Conservation (phyloP, 2,329 filamentous ascomycete genomes). For the Erysiphe pulchra region DNA sequence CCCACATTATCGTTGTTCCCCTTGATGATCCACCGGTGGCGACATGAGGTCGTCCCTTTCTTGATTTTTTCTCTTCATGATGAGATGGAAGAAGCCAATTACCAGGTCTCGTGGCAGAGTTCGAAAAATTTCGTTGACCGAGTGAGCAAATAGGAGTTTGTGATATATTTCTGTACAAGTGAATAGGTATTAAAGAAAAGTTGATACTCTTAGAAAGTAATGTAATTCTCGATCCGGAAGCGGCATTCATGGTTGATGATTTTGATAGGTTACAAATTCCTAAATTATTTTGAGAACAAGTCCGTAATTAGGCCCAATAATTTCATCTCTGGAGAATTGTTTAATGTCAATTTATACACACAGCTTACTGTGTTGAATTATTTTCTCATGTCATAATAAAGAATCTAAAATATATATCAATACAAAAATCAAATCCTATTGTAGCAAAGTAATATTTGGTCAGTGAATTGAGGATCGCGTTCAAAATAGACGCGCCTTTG, state of each 20-base stretch:
- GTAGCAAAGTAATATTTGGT: neutral
- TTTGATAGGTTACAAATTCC: neutral
- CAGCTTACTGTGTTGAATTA: no score
- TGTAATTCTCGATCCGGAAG: neutral
- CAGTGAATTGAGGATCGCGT: no score
- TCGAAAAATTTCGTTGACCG: constrained; percentile 41
- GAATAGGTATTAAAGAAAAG: neutral
- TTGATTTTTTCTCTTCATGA: constrained; percentile 64
- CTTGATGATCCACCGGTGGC: constrained; percentile 74
- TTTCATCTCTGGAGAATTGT: no score
- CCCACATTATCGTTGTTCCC: constrained; percentile 89
- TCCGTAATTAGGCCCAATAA: no score
- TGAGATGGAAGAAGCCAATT: constrained; percentile 67
- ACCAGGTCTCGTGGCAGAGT: constrained; percentile 29
- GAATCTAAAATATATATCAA: neutral
- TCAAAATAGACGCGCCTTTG: neutral
- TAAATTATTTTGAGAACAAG: no score
- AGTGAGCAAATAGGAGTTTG: constrained; percentile 11
- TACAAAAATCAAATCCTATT: neutral
- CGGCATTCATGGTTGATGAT: neutral
- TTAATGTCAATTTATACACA: no score
- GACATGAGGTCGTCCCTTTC: constrained; percentile 68
- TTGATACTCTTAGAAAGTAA: neutral
- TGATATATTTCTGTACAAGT: neutral
- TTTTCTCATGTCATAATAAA: no score